phyloP scores from a whole-genome alignment of 2,329 filamentous ascomycete species.

The Aspergillus pseudoviridinutans region DNA sequence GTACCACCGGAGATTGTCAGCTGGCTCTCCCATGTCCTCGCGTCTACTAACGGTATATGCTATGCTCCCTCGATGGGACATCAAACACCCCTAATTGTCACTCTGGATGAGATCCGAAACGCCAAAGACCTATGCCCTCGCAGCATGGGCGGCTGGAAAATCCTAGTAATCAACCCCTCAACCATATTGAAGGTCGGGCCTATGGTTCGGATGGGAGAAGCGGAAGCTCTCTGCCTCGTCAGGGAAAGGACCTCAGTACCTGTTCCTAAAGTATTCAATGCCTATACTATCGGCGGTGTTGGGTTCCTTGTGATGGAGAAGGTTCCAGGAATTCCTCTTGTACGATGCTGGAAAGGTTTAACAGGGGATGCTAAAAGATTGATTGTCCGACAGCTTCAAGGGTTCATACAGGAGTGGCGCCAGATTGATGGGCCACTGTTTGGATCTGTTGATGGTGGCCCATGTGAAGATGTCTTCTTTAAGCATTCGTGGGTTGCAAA shows the following conservation, averaged over 20 bases:
- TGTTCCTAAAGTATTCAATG: conserved; percentile 12
- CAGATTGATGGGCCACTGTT: conserved; percentile 10
- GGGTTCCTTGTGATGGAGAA: conserved; percentile 14
- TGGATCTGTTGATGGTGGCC: conserved; percentile 11
- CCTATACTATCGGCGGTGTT: conserved; percentile 10
- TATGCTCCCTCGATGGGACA: conserved; percentile 3
- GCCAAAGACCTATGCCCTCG: conserved; percentile 8
- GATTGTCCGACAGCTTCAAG: conserved; percentile 6
- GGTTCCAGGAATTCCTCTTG: conserved; percentile 4
- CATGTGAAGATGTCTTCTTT: conserved; percentile 13
- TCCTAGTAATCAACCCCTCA: conserved; percentile 7
- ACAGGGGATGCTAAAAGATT: conserved; percentile 5
- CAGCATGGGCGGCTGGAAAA: conserved; percentile 9
- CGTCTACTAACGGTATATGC: neutral
- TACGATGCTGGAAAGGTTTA: conserved; percentile 8
- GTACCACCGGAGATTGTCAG: neutral
- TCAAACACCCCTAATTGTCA: conserved; percentile 2
- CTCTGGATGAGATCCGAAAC: conserved; percentile 7
- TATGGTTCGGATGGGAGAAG: conserved; percentile 9
- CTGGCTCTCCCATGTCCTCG: neutral
- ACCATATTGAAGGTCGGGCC: conserved; percentile 6
- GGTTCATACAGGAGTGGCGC: conserved; percentile 11
- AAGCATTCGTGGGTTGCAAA: conserved; percentile 14
- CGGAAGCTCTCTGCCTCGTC: conserved; percentile 7
- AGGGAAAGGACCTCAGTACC: neutral